Evolutionary conservation across 768 basidiomycete species (phyloP), one percentile per base, ranked within the genome.

Genomic region (Kwoniella europaea): DNA sequence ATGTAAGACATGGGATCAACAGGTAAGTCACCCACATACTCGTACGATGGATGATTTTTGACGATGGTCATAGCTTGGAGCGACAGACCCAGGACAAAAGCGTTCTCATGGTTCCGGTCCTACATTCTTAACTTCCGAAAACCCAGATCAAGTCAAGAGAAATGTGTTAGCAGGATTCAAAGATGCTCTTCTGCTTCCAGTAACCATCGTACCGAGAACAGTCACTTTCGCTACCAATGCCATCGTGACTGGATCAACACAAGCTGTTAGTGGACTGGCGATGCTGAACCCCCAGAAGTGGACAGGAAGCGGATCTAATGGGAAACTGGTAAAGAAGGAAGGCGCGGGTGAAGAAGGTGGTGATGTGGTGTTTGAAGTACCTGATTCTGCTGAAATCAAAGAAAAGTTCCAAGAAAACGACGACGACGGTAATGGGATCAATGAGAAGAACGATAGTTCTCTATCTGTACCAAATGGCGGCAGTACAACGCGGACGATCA

Each of bases 131-230:
- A 86, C 87, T 20, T 91, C 94, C 1, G 88, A 91, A 63, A 96
- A 98, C 77, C 96, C 96, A 0, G 93, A 93, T 1, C 89, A 89
- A 71, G 89, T 95, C 69, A 99, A 99, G 79, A 90, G 93, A 53
- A 97, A 91, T 75, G 92, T 98, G 9, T 87, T 98, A 1, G 91
- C 93, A 0, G 92, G 93, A 0, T 98, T 99, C 83, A 92, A 92
- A 2, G 90, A 92, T 71, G 88, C 93, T 1, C 89, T 99, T 6
- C 86, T 98, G 0, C 86, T 98, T 0, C 96, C 97, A 0, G 97
- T 99, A 18, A 97, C 95, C 1, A 96, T 98, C 81, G 94, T 98
- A 2, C 96, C 96, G 0, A 89, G 92, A 15, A 89, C 91, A 1
- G 88, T 88, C 22, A 78, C 82, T 1, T 83, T 78, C 61, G 84